These are phyloP conservation scores for Maudiozyma barnettii DNA, from an alignment of 805 yeast genomes.

Conservation along the genomic window DNA sequence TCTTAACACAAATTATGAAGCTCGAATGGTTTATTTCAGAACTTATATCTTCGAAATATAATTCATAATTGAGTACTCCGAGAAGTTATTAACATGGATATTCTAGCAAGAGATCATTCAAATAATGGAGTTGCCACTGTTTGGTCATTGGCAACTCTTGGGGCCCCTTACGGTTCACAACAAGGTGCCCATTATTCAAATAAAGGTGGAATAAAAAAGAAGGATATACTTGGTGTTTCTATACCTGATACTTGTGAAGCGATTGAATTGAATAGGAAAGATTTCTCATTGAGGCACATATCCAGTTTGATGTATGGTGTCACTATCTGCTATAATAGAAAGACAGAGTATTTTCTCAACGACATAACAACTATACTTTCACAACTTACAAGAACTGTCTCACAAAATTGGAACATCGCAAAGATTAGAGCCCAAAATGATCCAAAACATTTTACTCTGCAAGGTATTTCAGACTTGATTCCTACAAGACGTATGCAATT, in stretches of 20 bases:
- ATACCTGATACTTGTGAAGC: constrained; percentile 26
- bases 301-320: constrained; percentile 27
- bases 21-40: not conserved
- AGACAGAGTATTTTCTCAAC: constrained; percentile 24
- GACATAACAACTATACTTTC: constrained; percentile 18
- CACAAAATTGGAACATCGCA: not conserved
- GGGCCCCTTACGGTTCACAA: constrained; percentile 2
- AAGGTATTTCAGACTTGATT: not conserved
- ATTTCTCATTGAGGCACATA: constrained; percentile 21
- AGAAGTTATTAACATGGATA: not conserved
- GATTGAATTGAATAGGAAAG: constrained; percentile 12
- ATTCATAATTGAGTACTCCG: too few relatives aligned
- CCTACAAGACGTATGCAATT: not conserved
- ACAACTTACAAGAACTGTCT: constrained; percentile 14
- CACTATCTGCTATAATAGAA: constrained; percentile 24
- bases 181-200: not conserved
- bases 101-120: not conserved
- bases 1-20: too few relatives aligned
- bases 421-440: not conserved
- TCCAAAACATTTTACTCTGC: not conserved
- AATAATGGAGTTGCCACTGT: constrained; percentile 18
- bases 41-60: too few relatives aligned
- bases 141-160: constrained; percentile 27
- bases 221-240: constrained; percentile 25
- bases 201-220: constrained; percentile 14